Percentiles rank a stretch among this genome's conserved stretches.
Evolutionary conservation across 2,329 filamentous ascomycete genomes (phyloP).

Genomic region (Cercospora sp.): DNA sequence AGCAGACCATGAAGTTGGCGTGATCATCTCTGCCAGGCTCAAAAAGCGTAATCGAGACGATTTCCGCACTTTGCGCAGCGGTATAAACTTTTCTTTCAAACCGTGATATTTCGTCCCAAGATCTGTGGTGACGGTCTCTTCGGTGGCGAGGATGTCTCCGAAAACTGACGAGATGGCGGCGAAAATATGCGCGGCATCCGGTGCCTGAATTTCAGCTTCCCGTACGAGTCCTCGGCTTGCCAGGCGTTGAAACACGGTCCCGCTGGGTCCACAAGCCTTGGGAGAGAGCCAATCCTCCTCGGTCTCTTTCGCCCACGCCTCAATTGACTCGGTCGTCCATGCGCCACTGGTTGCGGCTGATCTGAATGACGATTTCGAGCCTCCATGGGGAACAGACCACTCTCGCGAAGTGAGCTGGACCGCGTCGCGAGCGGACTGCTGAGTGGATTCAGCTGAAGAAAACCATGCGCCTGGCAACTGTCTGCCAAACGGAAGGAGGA

Average conservation of each 20-base stretch:
- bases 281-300: constrained; percentile 63
- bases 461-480: constrained; percentile 57
- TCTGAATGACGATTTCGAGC: constrained; percentile 31
- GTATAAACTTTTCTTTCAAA: constrained; percentile 69
- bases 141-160: constrained; percentile 45
- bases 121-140: constrained; percentile 19
- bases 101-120: constrained; percentile 56
- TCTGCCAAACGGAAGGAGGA: constrained; percentile 69
- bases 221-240: constrained; percentile 71
- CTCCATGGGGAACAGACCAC: constrained; percentile 44
- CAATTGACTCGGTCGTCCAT: constrained; percentile 52
- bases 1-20: constrained; percentile 68
- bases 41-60: constrained; percentile 71
- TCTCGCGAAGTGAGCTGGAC: constrained; percentile 48
- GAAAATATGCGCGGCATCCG: constrained; percentile 68
- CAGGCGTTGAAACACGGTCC: constrained; percentile 68
- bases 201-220: constrained; percentile 60
- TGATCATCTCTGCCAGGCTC: constrained; percentile 69
- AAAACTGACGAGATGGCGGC: constrained; percentile 64
- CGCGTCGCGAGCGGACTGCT: constrained; percentile 38
- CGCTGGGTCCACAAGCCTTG: constrained; percentile 65
- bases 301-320: constrained; percentile 47
- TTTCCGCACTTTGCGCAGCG: constrained; percentile 72
- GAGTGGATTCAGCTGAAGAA: constrained; percentile 42
- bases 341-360: constrained; percentile 44